Conservation (phyloP, 345 rosid genomes). For the Pugionium cornutum region DNA sequence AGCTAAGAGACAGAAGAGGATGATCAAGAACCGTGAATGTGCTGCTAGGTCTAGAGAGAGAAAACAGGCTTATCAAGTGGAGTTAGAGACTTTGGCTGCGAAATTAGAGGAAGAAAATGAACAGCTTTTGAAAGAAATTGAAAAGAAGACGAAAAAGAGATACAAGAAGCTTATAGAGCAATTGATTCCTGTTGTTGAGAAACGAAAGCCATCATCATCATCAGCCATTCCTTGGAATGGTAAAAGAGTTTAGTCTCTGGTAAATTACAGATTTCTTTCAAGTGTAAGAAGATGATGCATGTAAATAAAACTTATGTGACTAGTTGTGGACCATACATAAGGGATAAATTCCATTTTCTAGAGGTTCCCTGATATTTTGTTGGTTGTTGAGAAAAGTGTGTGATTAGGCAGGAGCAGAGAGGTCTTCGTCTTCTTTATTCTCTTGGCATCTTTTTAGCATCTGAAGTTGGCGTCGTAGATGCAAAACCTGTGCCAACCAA, state of each 20-base stretch:
- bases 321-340: neutral
- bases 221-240: constrained; percentile 68
- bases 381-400: constrained; percentile 13
- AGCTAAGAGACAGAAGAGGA: constrained; percentile 95
- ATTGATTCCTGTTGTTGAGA: constrained; percentile 70
- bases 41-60: constrained; percentile 97
- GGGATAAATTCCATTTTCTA: neutral
- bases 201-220: constrained; percentile 45
- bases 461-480: constrained; percentile 61
- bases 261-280: neutral
- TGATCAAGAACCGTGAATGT: constrained; percentile 97
- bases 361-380: neutral
- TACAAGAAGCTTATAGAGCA: constrained; percentile 75
- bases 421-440: constrained; percentile 71
- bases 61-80: constrained; percentile 92
- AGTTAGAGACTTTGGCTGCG: constrained; percentile 73
- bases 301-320: neutral
- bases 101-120: constrained; percentile 80
- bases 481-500: constrained; percentile 59
- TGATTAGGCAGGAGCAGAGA: constrained; percentile 50
- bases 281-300: neutral
- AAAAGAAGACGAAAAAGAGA: constrained; percentile 69
- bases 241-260: constrained; percentile 30
- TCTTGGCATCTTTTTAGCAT: constrained; percentile 72
- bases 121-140: constrained; percentile 70